These are phyloP conservation scores for Coemansia sp. DNA, from an alignment of 192 early-diverging fungal species.

Conservation along the genomic window DNA sequence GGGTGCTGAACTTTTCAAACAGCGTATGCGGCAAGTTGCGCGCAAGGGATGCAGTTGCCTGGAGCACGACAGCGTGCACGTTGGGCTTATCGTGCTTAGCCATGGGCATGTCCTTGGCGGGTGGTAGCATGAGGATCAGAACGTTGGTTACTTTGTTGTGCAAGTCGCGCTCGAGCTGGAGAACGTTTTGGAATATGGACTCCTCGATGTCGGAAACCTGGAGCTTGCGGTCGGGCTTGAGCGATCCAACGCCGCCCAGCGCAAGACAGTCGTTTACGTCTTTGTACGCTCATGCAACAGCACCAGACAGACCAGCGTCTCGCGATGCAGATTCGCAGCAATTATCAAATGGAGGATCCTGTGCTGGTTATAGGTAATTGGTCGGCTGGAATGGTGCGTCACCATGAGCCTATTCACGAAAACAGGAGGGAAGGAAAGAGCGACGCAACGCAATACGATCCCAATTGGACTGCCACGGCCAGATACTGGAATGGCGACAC, in stretches of 20 bases:
- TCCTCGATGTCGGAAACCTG: slow-evolving; percentile 23
- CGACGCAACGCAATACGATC: no score
- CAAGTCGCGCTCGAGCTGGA: slow-evolving; percentile 54
- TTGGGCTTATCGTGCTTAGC: slow-evolving; percentile 20
- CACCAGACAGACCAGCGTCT: no score
- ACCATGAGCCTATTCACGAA: no score
- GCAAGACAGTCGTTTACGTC: slow-evolving; percentile 44
- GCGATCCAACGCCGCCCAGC: slow-evolving; percentile 22
- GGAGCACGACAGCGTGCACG: slow-evolving; percentile 15
- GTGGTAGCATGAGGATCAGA: slow-evolving; percentile 42
- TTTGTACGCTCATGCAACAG: no score
- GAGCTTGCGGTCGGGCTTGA: slow-evolving; percentile 14
- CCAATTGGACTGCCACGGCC: no score
- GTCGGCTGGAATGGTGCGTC: no score
- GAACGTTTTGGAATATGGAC: slow-evolving; percentile 38
- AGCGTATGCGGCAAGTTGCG: slow-evolving; percentile 32
- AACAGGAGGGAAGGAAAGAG: no score
- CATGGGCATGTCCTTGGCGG: slow-evolving; percentile 49
- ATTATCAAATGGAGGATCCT: no score
- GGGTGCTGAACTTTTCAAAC: slow-evolving; percentile 16
- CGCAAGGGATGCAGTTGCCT: slow-evolving; percentile 12
- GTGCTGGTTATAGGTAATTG: no score
- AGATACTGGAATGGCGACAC: no score
- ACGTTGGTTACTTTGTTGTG: slow-evolving; percentile 41
- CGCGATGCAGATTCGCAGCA: no score